A percentile compares a stretch with the other conserved stretches of the same genome.
phyloP scores from a whole-genome alignment of 352 stramenopile genomes.

The Globisporangium solare region DNA sequence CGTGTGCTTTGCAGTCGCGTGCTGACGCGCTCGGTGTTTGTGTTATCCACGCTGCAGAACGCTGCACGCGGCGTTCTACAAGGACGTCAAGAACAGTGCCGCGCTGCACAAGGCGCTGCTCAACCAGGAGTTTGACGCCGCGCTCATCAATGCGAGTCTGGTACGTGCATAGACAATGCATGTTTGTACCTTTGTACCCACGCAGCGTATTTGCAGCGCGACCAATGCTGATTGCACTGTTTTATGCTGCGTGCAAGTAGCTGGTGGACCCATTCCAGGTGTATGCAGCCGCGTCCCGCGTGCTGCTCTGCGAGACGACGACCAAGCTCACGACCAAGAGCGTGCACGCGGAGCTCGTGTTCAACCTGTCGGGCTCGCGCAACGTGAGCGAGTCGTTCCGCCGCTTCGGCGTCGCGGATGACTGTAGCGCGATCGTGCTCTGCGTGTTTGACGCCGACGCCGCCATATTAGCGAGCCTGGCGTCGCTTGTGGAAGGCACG shows the following conservation, averaged over 20 bases:
- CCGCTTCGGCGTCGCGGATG: conserved; percentile 61
- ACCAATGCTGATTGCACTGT: background rate
- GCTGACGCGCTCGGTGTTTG: background rate
- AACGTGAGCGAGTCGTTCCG: conserved; percentile 84
- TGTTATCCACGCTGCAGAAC: conserved; percentile 29
- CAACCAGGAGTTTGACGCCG: conserved; percentile 62
- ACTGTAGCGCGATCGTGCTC: conserved; percentile 55
- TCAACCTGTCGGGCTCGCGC: conserved; percentile 79
- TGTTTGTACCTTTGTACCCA: background rate
- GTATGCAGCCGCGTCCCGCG: conserved; percentile 61
- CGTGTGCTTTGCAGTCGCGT: background rate
- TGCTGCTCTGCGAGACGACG: conserved; percentile 59
- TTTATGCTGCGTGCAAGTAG: conserved; percentile 18
- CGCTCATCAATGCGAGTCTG: conserved; percentile 69
- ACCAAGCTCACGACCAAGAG: conserved; percentile 64
- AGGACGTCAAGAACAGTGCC: conserved; percentile 63
- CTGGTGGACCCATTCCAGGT: conserved; percentile 75
- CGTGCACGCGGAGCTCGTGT: conserved; percentile 79
- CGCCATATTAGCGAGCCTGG: conserved; percentile 23
- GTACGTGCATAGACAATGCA: conserved; percentile 16
- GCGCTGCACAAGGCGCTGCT: conserved; percentile 51
- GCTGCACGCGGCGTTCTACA: conserved; percentile 70
- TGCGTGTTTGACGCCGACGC: conserved; percentile 74
- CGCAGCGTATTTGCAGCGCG: too few species aligned
- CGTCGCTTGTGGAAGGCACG: conserved; percentile 50